Percentiles rank a stretch among this genome's conserved stretches.
Conservation (phyloP, 805 yeast species). For the Pichia manshurica region DNA sequence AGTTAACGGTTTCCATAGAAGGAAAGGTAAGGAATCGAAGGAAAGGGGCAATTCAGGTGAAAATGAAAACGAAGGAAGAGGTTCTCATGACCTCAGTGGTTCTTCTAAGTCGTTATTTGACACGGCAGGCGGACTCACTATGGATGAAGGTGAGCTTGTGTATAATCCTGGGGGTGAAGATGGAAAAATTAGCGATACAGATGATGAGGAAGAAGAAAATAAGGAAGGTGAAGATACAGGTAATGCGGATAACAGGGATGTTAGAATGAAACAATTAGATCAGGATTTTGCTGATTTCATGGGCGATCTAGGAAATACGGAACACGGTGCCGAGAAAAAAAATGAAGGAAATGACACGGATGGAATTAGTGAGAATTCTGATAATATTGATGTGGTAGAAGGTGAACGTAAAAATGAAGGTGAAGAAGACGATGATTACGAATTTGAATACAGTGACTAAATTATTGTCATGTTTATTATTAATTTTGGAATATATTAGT, state of each 20-base stretch:
- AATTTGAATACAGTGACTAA: constrained; percentile 38
- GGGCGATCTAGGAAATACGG: constrained; percentile 10
- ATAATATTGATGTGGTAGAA: too few species aligned
- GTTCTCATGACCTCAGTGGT: not conserved
- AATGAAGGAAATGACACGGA: constrained; percentile 17
- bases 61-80: not conserved
- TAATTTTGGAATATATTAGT: too few species aligned
- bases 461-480: too few species aligned
- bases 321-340: not conserved
- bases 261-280: constrained; percentile 12
- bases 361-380: too few species aligned
- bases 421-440: constrained; percentile 27
- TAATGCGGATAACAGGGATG: too few species aligned
- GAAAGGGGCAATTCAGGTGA: not conserved
- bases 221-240: constrained; percentile 1
- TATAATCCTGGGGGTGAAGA: constrained; percentile 7
- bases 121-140: not conserved
- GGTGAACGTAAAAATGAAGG: constrained; percentile 3
- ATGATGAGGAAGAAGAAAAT: constrained; percentile 18
- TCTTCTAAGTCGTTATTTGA: not conserved
- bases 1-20: not conserved
- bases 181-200: constrained; percentile 13
- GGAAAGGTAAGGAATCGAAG: not conserved
- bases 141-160: not conserved
- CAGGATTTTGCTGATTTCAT: constrained; percentile 15